These are phyloP conservation scores for Abortiporus biennis DNA, from an alignment of 1,284 basidiomycete species.

Conservation along the genomic window DNA sequence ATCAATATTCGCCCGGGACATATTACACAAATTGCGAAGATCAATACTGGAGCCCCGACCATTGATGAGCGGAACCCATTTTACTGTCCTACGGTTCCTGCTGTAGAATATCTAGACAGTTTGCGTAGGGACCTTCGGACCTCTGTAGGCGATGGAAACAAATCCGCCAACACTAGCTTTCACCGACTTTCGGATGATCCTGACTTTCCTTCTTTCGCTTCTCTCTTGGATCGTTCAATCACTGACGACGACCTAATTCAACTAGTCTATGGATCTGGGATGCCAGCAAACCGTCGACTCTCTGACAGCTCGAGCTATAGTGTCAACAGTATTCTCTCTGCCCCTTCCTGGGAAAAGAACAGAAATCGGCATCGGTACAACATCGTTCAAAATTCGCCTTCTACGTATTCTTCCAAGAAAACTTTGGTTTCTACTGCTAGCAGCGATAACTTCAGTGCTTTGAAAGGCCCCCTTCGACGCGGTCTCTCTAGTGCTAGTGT, in stretches of 20 bases:
- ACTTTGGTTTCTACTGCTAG: slow-evolving; percentile 1
- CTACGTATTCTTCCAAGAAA: neutral
- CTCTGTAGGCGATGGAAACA: slow-evolving; percentile 5
- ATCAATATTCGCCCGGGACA: too few relatives aligned
- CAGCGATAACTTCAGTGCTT: slow-evolving; percentile 30
- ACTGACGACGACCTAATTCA: slow-evolving; percentile 20
- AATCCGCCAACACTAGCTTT: slow-evolving; percentile 11
- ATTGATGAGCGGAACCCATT: slow-evolving; percentile 20
- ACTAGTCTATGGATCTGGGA: slow-evolving; percentile 8
- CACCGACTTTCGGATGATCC: slow-evolving; percentile 6
- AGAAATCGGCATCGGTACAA: neutral
- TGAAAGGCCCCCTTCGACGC: slow-evolving; percentile 33
- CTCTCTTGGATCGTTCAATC: slow-evolving; percentile 28
- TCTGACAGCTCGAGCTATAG: slow-evolving; percentile 5
- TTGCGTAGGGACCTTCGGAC: slow-evolving; percentile 25
- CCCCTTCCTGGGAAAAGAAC: slow-evolving; percentile 4
- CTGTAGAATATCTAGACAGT: slow-evolving; percentile 33
- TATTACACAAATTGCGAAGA: slow-evolving; percentile 3
- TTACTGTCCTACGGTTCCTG: slow-evolving; percentile 33
- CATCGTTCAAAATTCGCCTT: neutral
- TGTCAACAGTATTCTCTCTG: slow-evolving; percentile 4
- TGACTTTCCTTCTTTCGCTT: slow-evolving; percentile 25
- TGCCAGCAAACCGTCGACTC: neutral
- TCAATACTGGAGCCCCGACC: slow-evolving; percentile 9
- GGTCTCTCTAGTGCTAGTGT: slow-evolving; percentile 32